Base-by-base conservation (phyloP, 352 stramenopile genomes). In the Thraustochytrium sp. region DNA sequence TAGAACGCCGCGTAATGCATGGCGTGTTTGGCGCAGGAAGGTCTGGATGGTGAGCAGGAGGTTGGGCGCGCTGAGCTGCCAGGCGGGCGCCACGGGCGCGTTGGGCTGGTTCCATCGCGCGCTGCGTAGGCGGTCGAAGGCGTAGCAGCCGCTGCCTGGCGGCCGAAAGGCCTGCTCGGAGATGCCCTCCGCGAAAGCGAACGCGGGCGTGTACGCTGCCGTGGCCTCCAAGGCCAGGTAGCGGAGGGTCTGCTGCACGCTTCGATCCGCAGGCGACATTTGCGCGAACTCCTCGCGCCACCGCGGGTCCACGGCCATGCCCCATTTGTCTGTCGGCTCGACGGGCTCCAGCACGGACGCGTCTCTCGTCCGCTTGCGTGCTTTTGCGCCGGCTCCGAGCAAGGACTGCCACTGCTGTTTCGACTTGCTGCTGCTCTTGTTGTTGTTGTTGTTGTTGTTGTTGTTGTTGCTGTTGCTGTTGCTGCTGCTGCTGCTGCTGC, bases 91-190 rank as follows among this genome's bases (percentile, higher is more conserved):
- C n/a, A n/a, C n/a, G n/a, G n/a, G n/a, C 21, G 59, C 9, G 26
- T 11, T 21, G 26, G 42, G 18, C 40, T 55, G 18, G 18, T 26
- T 29, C 21, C 59, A 23, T 55, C 16, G 40, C 26, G 59, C 36
- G 59, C 36, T 49, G 3, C 59, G 59, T 21, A 72, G 36, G 0
- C 59, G 16, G n/a, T 72, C 59, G 46, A 72, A 72, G 36, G 59
- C 34, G 59, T 72, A 72, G 59, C 26, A 29, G 9, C 59, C 59
- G 36, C 59, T 72, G 21, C 59, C 59, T 2, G 59, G 59, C 2
- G 59, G 59, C 29, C 59, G 59, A 44, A 72, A 72, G 36, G 59
- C 59, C 26, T 72, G 59, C 40, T 72, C 59, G 21, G 59, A 72
- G 23, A 72, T 72, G 11, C 59, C 59, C 16, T 72, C 59, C 5